These are phyloP conservation scores for Pueraria montana DNA, from an alignment of 306 rosid species.

Conservation along the genomic window DNA sequence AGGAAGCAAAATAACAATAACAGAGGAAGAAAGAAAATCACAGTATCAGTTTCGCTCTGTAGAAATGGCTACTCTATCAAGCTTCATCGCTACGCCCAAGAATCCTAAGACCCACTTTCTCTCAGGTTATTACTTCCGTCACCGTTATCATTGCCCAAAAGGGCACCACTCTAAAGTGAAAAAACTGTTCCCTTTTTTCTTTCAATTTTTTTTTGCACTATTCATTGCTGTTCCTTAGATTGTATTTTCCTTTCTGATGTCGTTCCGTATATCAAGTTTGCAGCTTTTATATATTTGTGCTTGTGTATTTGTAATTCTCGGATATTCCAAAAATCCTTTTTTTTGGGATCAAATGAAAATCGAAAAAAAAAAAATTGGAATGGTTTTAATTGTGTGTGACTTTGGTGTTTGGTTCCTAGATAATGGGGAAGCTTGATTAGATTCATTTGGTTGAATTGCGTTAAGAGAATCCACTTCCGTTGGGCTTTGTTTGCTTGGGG, in stretches of 20 bases:
- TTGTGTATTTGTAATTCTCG: not conserved
- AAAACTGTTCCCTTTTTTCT: not conserved
- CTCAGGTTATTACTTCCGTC: constrained; percentile 42
- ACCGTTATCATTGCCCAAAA: not conserved
- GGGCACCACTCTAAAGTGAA: constrained; percentile 7
- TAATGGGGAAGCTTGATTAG: not conserved
- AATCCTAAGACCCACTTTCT: constrained; percentile 48
- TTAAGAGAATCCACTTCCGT: not conserved
- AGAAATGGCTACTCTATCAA: constrained; percentile 57
- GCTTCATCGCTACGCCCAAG: constrained; percentile 37
- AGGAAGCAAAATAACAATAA: constrained; percentile 19
- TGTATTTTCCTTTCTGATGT: not conserved
- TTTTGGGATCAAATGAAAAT: not conserved
- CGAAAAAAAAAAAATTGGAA: not conserved
- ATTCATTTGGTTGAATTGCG: constrained; percentile 24
- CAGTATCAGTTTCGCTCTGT: not conserved
- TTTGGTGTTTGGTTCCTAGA: constrained; percentile 6
- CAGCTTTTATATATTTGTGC: constrained; percentile 3
- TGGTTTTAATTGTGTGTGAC: constrained; percentile 18
- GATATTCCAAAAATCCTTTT: not conserved
- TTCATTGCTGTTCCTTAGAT: not conserved
- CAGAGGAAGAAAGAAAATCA: not conserved
- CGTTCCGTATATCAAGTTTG: constrained; percentile 13
- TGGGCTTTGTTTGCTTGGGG: not conserved
- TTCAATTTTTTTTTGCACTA: not conserved